These are phyloP conservation scores for Piromyces sp. DNA, from an alignment of 192 early-diverging fungal genomes.

Conservation along the genomic window DNA sequence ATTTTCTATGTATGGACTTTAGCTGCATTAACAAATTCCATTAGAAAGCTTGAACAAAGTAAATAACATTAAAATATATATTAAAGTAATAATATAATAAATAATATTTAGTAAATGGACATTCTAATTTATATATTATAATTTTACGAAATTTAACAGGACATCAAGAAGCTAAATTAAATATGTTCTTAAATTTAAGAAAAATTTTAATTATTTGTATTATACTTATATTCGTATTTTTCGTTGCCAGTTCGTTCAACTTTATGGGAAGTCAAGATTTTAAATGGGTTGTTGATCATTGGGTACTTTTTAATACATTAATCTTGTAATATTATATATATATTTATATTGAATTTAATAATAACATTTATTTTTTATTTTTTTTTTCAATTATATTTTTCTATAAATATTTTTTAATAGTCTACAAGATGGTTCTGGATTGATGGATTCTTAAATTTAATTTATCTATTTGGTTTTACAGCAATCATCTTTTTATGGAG, in stretches of 20 bases:
- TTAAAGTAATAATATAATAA: too few species aligned
- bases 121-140: too few species aligned
- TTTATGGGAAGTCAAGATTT: conserved; percentile 42
- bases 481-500: conserved; percentile 78
- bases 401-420: background rate
- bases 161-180: background rate
- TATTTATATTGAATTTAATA: too few species aligned
- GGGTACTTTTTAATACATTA: conserved; percentile 49
- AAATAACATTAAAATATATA: conserved; percentile 73
- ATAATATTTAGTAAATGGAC: too few species aligned
- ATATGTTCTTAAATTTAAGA: conserved; percentile 15
- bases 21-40: conserved; percentile 59
- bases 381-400: too few species aligned
- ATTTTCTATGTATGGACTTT: conserved; percentile 90
- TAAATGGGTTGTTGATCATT: conserved; percentile 55
- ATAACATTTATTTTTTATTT: too few species aligned
- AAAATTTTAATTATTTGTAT: conserved; percentile 60
- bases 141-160: too few species aligned
- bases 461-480: conserved; percentile 64
- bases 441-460: conserved; percentile 39
- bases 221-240: conserved; percentile 51
- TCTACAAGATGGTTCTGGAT: background rate
- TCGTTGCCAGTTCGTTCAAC: conserved; percentile 65
- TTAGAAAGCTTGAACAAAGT: conserved; percentile 52
- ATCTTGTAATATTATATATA: too few species aligned